phyloP scores from a whole-genome alignment of 176 grass and related monocot genomes.

The Phoenix roebelenii region DNA sequence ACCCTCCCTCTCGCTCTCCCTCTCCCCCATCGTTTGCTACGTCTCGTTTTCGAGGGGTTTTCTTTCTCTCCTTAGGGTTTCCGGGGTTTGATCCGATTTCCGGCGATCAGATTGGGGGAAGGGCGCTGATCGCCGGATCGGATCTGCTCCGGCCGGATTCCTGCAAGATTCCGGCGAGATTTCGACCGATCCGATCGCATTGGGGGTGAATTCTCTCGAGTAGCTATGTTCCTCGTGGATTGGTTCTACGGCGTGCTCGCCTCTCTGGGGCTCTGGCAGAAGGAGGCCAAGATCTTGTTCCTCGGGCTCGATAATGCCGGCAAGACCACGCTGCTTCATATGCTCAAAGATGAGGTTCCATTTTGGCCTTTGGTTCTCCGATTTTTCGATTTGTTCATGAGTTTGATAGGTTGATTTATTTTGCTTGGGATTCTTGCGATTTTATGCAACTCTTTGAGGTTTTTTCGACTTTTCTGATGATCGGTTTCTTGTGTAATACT shows the following conservation, averaged over 20 bases:
- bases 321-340: constrained; percentile 78
- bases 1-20: not conserved
- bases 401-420: not conserved
- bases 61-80: not conserved
- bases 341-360: constrained; percentile 81
- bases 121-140: constrained; percentile 4
- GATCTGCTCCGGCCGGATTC: not conserved
- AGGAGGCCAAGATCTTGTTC: constrained; percentile 89
- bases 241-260: constrained; percentile 78
- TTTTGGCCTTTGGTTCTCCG: no score
- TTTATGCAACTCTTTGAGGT: not conserved
- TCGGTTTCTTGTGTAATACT: not conserved
- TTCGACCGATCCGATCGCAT: not conserved
- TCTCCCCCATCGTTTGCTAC: not conserved
- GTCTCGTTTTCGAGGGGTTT: not conserved
- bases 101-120: not conserved
- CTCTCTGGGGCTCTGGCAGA: constrained; percentile 69
- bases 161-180: constrained; percentile 9
- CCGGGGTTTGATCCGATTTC: not conserved
- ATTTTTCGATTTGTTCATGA: not conserved
- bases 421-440: not conserved
- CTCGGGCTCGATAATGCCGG: constrained; percentile 78
- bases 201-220: not conserved
- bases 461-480: constrained; percentile 3
- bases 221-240: constrained; percentile 65